Evolutionary conservation across 2,329 filamentous ascomycete genomes (phyloP).

Genomic region (Pseudopithomyces maydicus): DNA sequence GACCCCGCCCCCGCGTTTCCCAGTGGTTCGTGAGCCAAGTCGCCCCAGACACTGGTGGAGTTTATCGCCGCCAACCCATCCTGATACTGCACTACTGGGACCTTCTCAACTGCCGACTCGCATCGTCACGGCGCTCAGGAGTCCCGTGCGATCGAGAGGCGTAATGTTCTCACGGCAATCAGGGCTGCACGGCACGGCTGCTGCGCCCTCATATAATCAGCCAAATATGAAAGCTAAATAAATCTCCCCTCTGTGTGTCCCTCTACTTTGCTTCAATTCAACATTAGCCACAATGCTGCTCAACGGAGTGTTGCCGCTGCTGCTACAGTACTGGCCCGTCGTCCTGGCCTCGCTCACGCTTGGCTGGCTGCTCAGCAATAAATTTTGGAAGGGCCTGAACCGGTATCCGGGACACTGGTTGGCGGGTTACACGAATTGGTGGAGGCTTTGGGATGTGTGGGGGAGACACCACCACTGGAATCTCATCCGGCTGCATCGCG

Average conservation of each 20-base stretch:
- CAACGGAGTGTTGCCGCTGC: conserved; percentile 39
- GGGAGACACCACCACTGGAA: conserved; percentile 69
- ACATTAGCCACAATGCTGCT: conserved; percentile 40
- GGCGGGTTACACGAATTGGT: conserved; percentile 73
- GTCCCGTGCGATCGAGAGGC: conserved; percentile 10
- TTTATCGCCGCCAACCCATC: conserved; percentile 12
- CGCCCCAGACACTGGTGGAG: conserved; percentile 5
- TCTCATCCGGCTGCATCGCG: conserved; percentile 69
- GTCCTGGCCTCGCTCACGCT: conserved; percentile 38
- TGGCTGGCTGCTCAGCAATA: conserved; percentile 50
- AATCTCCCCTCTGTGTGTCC: conserved; percentile 12
- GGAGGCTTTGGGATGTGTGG: conserved; percentile 74
- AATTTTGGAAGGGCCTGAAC: conserved; percentile 63
- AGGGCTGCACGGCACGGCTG: conserved; percentile 10
- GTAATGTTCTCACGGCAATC: conserved; percentile 12
- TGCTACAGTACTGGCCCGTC: conserved; percentile 50
- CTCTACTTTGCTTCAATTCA: conserved; percentile 20
- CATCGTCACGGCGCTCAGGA: conserved; percentile 18
- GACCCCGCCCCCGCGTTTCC: conserved; percentile 16
- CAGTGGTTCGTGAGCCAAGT: conserved; percentile 10
- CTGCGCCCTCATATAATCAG: conserved; percentile 10
- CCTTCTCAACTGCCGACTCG: conserved; percentile 22
- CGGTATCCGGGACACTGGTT: conserved; percentile 74
- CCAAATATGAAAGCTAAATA: conserved; percentile 14
- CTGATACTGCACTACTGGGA: conserved; percentile 1